A percentile compares a stretch with the other conserved stretches of the same genome.
Conservation (phyloP, 1,284 basidiomycete genomes). For the Ceratobasidium sp. region DNA sequence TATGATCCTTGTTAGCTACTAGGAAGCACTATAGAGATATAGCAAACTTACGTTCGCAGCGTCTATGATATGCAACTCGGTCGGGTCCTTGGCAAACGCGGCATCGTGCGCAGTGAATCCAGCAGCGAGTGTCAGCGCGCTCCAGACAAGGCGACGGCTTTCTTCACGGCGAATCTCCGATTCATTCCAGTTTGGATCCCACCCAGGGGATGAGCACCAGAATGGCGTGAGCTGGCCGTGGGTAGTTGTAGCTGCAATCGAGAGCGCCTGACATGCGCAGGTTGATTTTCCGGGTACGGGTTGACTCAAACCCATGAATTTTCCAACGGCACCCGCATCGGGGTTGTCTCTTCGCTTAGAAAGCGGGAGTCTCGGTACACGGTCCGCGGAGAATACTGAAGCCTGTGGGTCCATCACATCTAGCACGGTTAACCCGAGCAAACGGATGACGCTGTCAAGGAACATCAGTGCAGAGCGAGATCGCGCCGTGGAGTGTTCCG, state of each 20-base stretch:
- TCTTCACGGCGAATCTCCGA: constrained; percentile 71
- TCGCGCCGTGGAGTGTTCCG: constrained; percentile 60
- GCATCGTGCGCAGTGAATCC: constrained; percentile 66
- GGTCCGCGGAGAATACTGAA: constrained; percentile 58
- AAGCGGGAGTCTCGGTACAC: constrained; percentile 54
- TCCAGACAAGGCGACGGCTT: constrained; percentile 75
- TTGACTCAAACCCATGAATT: constrained; percentile 43
- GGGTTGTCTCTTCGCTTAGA: constrained; percentile 48
- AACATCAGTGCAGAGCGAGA: constrained; percentile 63
- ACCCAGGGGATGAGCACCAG: constrained; percentile 68
- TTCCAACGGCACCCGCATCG: constrained; percentile 46
- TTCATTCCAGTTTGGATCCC: constrained; percentile 64
- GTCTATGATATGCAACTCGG: constrained; percentile 66
- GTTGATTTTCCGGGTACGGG: not conserved
- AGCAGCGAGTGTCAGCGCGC: constrained; percentile 64
- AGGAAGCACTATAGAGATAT: not conserved
- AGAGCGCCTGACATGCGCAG: constrained; percentile 57
- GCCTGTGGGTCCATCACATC: constrained; percentile 64
- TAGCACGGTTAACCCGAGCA: constrained; percentile 62
- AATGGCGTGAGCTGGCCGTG: constrained; percentile 60
- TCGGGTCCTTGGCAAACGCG: constrained; percentile 52
- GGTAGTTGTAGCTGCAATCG: constrained; percentile 29
- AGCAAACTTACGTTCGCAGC: constrained; percentile 48
- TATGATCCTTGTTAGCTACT: constrained; percentile 45
- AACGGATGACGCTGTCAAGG: constrained; percentile 70